These are phyloP conservation scores for Paspalum vaginatum DNA, from an alignment of 176 grass and related monocot species.

Conservation along the genomic window DNA sequence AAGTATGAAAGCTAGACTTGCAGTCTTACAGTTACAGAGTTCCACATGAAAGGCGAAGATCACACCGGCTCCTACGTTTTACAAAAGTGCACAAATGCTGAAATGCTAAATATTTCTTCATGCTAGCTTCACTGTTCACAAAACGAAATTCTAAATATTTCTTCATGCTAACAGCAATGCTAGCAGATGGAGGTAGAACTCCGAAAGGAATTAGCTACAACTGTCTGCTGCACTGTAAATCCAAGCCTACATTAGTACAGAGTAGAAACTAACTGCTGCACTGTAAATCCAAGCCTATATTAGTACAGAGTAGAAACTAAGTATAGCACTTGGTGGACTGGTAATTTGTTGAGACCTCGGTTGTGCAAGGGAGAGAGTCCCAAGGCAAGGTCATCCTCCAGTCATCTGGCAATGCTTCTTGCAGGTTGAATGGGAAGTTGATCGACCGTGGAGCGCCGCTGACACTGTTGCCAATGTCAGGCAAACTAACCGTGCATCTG, in stretches of 20 bases:
- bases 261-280: too few species aligned
- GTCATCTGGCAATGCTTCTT: slow-evolving; percentile 63
- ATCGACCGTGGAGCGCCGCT: slow-evolving; percentile 16
- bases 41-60: slow-evolving; percentile 10
- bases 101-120: too few species aligned
- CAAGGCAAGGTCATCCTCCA: slow-evolving; percentile 71
- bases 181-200: slow-evolving; percentile 50
- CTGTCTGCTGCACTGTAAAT: slow-evolving; percentile 33
- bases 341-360: slow-evolving; percentile 59
- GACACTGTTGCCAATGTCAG: slow-evolving; percentile 30
- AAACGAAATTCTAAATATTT: slow-evolving; percentile 39
- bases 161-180: slow-evolving; percentile 64
- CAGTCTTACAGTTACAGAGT: slow-evolving; percentile 20
- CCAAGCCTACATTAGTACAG: too few species aligned
- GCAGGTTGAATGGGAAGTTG: slow-evolving; percentile 63
- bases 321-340: slow-evolving; percentile 58
- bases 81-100: too few species aligned
- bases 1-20: slow-evolving; percentile 34
- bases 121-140: slow-evolving; percentile 69
- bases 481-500: slow-evolving; percentile 38
- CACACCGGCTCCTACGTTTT: slow-evolving; percentile 16
- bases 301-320: slow-evolving; percentile 42
- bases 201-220: slow-evolving; percentile 5
- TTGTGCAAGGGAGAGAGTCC: slow-evolving; percentile 67
- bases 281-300: slow-evolving; percentile 38